A percentile compares a stretch with the other conserved stretches of the same genome.
Evolutionary conservation across 306 rosid genomes (phyloP).

Genomic region (Citrullus colocynthis): DNA sequence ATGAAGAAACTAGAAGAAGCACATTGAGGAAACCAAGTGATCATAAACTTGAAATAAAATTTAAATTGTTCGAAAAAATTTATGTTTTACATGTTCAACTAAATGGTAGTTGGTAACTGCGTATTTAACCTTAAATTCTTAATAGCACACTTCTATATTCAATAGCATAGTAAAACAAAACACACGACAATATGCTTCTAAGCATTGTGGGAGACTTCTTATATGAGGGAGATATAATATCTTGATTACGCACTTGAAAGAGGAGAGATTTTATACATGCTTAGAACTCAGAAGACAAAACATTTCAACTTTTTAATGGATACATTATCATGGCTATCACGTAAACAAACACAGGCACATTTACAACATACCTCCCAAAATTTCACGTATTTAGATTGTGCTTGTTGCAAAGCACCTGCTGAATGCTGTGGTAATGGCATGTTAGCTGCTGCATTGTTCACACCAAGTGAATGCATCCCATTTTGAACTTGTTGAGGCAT

Average conservation of each 20-base stretch:
- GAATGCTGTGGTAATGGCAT: conserved; percentile 65
- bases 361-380: conserved; percentile 83
- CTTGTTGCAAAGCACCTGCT: conserved; percentile 48
- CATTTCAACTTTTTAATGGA: not conserved
- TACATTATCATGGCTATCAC: not conserved
- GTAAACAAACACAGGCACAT: not conserved
- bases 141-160: not conserved
- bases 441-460: conserved; percentile 47
- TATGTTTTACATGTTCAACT: not conserved
- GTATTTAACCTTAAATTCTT: not conserved
- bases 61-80: not conserved
- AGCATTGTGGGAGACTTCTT: not conserved
- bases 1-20: not conserved
- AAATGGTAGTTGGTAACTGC: not conserved
- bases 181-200: not conserved
- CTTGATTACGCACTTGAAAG: not conserved
- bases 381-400: conserved; percentile 82
- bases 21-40: not conserved
- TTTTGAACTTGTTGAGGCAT: conserved; percentile 76
- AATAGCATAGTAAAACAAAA: not conserved
- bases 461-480: conserved; percentile 54
- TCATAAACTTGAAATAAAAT: not conserved
- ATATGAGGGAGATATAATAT: not conserved
- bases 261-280: not conserved
- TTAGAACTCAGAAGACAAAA: not conserved